Base-by-base conservation (phyloP, 768 basidiomycete genomes). In the Cyclocybe aegerita region DNA sequence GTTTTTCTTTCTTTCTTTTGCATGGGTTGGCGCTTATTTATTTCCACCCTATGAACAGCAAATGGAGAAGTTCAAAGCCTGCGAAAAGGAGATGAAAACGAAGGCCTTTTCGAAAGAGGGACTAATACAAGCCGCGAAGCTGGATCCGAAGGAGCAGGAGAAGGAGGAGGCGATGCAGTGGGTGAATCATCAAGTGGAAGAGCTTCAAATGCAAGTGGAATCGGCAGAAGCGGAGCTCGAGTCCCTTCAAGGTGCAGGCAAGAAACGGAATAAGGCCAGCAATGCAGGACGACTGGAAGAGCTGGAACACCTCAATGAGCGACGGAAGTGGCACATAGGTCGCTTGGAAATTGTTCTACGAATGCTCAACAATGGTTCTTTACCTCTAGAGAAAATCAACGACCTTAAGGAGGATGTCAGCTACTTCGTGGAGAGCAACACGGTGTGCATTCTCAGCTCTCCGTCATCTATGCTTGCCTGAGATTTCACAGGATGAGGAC, bases 41-140 rank as follows among this genome's bases (percentile, higher is more conserved):
- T 45, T 34, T 52, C 52, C 8, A 40, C 52, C 50, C 46, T 51
- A 49, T 65, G 51, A 53, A 49, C 70, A 98, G 97, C 97, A 98
- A 98, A 99, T 99, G 97, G 97, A 99, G 76, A 95, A 93, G 67
- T 99, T 99, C 83, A 99, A 99, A 64, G 96, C 96, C 16, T 94
- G 95, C 73, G 97, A 99, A 76, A 99, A 98, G 76, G 97, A 99
- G 73, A 98, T 98, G 96, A 99, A 99, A 81, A 98, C 97, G 51
- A 99, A 99, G 70, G 97, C 97, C 0, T 99, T 98, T 72, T 98
- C 95, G 14, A 99, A 98, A 65, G 97, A 98, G 70, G 97, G 97
- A 37, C 79, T 99, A 37, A 97, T 88, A 53, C 92, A 94, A 53
- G 92, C 93, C 9, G 82, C 92, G 34, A 93, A 91, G 63, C 85